phyloP scores from a whole-genome alignment of 1,139 yeast genomes.

The Saccharomyces hybrid region DNA sequence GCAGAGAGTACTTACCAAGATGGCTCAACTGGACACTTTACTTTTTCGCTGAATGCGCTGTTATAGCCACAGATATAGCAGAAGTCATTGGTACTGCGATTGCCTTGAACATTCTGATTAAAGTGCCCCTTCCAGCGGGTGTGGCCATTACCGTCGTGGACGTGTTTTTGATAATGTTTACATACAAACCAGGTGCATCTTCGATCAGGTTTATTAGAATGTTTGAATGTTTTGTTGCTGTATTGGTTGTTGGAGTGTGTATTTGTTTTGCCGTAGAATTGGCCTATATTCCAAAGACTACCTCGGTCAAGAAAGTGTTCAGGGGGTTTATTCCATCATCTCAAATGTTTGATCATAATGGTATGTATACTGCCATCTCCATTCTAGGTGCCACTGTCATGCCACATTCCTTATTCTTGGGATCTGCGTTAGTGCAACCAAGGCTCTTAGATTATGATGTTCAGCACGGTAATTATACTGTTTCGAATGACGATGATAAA shows the following conservation, averaged over 20 bases:
- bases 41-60: slow-evolving; percentile 70
- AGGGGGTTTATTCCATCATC: slow-evolving; percentile 66
- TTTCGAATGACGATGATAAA: slow-evolving; percentile 12
- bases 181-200: slow-evolving; percentile 62
- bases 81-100: slow-evolving; percentile 87
- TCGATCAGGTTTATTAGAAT: slow-evolving; percentile 55
- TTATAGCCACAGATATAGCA: slow-evolving; percentile 78
- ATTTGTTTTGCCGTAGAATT: slow-evolving; percentile 66
- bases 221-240: slow-evolving; percentile 62
- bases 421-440: slow-evolving; percentile 70
- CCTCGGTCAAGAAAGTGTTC: slow-evolving; percentile 46
- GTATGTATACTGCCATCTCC: slow-evolving; percentile 68
- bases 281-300: slow-evolving; percentile 43
- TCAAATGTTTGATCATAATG: slow-evolving; percentile 53
- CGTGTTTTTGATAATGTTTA: slow-evolving; percentile 64
- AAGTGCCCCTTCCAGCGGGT: slow-evolving; percentile 72
- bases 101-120: slow-evolving; percentile 62
- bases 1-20: slow-evolving; percentile 53
- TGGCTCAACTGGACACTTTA: slow-evolving; percentile 54
- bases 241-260: slow-evolving; percentile 62
- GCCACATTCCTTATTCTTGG: slow-evolving; percentile 73
- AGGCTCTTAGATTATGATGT: slow-evolving; percentile 57
- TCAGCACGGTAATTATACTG: slow-evolving; percentile 36
- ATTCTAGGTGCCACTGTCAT: slow-evolving; percentile 78
- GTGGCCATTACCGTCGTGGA: slow-evolving; percentile 65